Percentiles rank a stretch among this genome's conserved stretches.
Conservation (phyloP, 139 green algal species). For the Coccomyxa sp. region DNA sequence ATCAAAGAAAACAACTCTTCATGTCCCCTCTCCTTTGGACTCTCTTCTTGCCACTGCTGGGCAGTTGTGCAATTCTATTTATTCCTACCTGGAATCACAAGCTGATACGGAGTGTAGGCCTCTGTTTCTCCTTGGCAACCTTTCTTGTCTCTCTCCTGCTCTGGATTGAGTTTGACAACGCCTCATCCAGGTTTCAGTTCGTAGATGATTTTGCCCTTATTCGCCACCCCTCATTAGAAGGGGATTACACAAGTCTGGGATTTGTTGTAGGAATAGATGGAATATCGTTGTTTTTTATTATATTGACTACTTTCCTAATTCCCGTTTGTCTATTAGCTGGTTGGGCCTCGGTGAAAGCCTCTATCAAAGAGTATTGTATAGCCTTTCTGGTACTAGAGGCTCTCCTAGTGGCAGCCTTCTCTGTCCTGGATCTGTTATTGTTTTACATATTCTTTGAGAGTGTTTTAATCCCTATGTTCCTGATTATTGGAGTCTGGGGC, state of each 20-base stretch:
- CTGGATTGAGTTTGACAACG: conserved; percentile 55
- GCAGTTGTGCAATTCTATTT: conserved; percentile 24
- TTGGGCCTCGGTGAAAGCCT: conserved; percentile 41
- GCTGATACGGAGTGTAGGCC: conserved; percentile 33
- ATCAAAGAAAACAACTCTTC: too few relatives aligned
- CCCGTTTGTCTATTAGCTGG: conserved; percentile 63
- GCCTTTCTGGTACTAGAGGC: conserved; percentile 59
- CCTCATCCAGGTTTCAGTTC: conserved; percentile 54
- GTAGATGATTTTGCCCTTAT: conserved; percentile 29
- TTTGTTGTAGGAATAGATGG: conserved; percentile 59
- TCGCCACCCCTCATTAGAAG: conserved; percentile 4
- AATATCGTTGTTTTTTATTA: conserved; percentile 62
- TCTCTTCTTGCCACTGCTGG: conserved; percentile 20
- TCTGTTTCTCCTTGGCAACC: conserved; percentile 36
- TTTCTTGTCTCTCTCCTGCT: conserved; percentile 46
- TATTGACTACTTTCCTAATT: conserved; percentile 64
- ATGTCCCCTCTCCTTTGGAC: too few relatives aligned
- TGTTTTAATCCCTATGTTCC: conserved; percentile 65
- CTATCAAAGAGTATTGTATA: conserved; percentile 58
- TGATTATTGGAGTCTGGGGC: conserved; percentile 56
- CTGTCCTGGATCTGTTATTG: conserved; percentile 55
- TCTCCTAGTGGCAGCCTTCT: conserved; percentile 56
- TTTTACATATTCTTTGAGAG: conserved; percentile 76
- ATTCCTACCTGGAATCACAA: conserved; percentile 43
- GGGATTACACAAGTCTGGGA: conserved; percentile 37